Evolutionary conservation across 176 grass and related monocot genomes (phyloP).

Genomic region (Tillandsia leiboldiana): DNA sequence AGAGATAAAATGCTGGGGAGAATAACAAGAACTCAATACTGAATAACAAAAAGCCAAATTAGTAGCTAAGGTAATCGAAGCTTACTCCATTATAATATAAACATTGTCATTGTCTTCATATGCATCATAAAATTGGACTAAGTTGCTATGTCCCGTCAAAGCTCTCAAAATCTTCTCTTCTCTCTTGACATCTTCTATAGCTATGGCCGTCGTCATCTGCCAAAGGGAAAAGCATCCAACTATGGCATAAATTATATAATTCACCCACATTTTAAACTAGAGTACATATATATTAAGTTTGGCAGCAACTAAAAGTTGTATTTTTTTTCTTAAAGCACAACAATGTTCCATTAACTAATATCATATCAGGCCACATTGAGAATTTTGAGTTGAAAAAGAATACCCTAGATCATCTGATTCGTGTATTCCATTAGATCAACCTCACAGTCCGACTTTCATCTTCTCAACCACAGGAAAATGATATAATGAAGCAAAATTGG

Average conservation of each 20-base stretch:
- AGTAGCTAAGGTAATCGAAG: constrained; percentile 11
- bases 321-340: too few species aligned
- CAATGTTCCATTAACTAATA: too few species aligned
- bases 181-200: constrained; percentile 74
- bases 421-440: too few species aligned
- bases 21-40: not conserved
- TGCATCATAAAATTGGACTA: constrained; percentile 81
- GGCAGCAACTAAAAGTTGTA: too few species aligned
- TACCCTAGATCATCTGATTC: too few species aligned
- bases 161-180: constrained; percentile 82
- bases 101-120: constrained; percentile 71
- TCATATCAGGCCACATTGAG: too few species aligned
- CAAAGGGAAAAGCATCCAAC: constrained; percentile 13
- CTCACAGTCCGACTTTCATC: too few species aligned
- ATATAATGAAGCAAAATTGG: not conserved
- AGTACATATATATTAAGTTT: too few species aligned
- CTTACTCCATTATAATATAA: constrained; percentile 89
- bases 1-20: not conserved
- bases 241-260: too few species aligned
- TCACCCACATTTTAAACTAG: too few species aligned
- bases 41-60: constrained; percentile 6
- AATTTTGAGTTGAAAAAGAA: too few species aligned
- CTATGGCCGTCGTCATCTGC: constrained; percentile 86
- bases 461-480: not conserved
- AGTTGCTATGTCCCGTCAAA: constrained; percentile 60